These are phyloP conservation scores for Orbilia quercus DNA, from an alignment of 2,329 filamentous ascomycete species.

Conservation along the genomic window DNA sequence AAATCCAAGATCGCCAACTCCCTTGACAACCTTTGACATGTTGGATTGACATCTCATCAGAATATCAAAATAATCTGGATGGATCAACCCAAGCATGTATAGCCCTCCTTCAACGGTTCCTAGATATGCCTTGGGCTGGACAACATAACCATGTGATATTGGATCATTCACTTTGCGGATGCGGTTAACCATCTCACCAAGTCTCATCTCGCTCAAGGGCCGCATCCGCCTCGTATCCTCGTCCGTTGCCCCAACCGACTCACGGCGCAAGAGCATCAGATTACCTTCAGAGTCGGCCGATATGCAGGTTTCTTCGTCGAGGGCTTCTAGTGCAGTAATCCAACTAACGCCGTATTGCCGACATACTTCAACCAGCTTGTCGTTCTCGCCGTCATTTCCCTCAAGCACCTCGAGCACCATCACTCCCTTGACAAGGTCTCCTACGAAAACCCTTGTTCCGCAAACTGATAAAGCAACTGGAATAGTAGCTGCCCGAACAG, in stretches of 20 bases:
- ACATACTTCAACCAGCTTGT: constrained; percentile 77
- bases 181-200: constrained; percentile 93
- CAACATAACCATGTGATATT: constrained; percentile 30
- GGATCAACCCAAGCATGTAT: constrained; percentile 86
- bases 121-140: constrained; percentile 80
- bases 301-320: constrained; percentile 80
- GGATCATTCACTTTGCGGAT: constrained; percentile 73
- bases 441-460: constrained; percentile 80
- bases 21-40: constrained; percentile 74
- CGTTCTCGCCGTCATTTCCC: constrained; percentile 69
- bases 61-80: constrained; percentile 77
- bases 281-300: constrained; percentile 90
- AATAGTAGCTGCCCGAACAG: constrained; percentile 83
- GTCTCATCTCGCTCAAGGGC: constrained; percentile 80
- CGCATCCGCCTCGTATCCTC: constrained; percentile 79
- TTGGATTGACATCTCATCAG: constrained; percentile 82
- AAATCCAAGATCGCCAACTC: constrained; percentile 80
- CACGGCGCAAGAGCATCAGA: constrained; percentile 79
- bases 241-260: constrained; percentile 76
- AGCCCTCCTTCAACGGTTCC: constrained; percentile 92
- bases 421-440: constrained; percentile 90
- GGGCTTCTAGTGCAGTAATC: constrained; percentile 79
- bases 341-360: constrained; percentile 77
- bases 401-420: constrained; percentile 62
- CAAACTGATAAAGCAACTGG: constrained; percentile 83